Base-by-base conservation (phyloP, 345 rosid genomes). In the Populus deltoides region DNA sequence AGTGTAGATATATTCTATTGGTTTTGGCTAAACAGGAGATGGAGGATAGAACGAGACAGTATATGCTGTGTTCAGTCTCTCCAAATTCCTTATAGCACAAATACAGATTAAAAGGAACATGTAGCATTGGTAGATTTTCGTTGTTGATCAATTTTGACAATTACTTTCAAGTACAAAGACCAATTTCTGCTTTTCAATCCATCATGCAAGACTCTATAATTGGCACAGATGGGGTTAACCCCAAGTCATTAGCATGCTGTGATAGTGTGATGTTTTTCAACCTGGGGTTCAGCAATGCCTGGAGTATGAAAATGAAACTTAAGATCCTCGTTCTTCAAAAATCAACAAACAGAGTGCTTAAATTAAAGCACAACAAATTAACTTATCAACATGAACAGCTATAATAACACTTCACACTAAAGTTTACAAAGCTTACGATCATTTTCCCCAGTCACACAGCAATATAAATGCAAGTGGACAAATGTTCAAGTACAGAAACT, bases 351-450 rank as follows among this genome's bases (percentile, higher is more conserved):
- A 71, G 25, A 75, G 76, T 62, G 61, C 75, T 57, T 70, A 62
- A 39, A 69, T 75, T 63, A 24, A 25, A 76, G 35, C 75, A 68
- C 24, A 15, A 24, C 67, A 72, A 59, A 61, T 11, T 45, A 68
- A 70, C 68, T 11, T 36, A 36, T 71, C 74, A 75, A 86, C 43
- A 63, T n/a, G 63, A 78, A 80, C 75, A 70, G 66, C 78, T 49
- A 43, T 22, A n/a, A 59, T 20, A 81, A 47, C 75, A 79, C 67
- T 76, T 63, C 81, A 72, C 76, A 73, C 68, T 73, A 2, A 74
- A 74, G 76, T 73, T 78, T 53, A 36, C 83, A 76, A 65, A 79
- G 29, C 79, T 70, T 72, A 53, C 24, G 66, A 72, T 33, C 76
- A 74, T 66, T 57, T 74, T 63, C 65, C 57, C 63, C 41, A 68